These are phyloP conservation scores for Saturnispora saitoi DNA, from an alignment of 805 yeast genomes.

Conservation along the genomic window DNA sequence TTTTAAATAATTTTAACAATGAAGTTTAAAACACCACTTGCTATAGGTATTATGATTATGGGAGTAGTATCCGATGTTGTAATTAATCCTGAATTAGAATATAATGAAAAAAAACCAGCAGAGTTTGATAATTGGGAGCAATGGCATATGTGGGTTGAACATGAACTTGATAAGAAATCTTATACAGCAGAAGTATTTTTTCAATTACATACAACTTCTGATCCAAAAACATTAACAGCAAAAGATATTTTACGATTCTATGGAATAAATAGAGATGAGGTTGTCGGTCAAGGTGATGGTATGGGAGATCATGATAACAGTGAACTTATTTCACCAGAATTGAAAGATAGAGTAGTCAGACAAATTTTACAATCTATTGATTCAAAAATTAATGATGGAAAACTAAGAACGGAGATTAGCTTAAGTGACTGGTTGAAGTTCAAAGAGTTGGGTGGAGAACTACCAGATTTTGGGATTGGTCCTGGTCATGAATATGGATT, in stretches of 20 bases:
- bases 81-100: slow-evolving; percentile 12
- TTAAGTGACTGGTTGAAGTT: slow-evolving; percentile 64
- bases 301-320: slow-evolving; percentile 71
- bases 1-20: not conserved
- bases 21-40: not conserved
- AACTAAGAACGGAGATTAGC: slow-evolving; percentile 31
- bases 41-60: not conserved
- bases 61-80: not conserved
- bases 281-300: slow-evolving; percentile 86
- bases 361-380: slow-evolving; percentile 56
- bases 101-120: slow-evolving; percentile 41
- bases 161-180: slow-evolving; percentile 36
- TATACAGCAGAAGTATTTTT: slow-evolving; percentile 54
- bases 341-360: slow-evolving; percentile 45
- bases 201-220: slow-evolving; percentile 65
- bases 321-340: slow-evolving; percentile 47
- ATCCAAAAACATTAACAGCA: slow-evolving; percentile 19
- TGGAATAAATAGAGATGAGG: slow-evolving; percentile 64
- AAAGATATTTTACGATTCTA: slow-evolving; percentile 69
- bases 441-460: slow-evolving; percentile 51
- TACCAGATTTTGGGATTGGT: slow-evolving; percentile 91
- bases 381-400: slow-evolving; percentile 39
- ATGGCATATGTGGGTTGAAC: slow-evolving; percentile 91
- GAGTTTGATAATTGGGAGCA: slow-evolving; percentile 55
- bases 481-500: slow-evolving; percentile 85